Evolutionary conservation across 768 basidiomycete species (phyloP), one percentile per base, ranked within the genome.

Genomic region (Hirschioporus abietinus): DNA sequence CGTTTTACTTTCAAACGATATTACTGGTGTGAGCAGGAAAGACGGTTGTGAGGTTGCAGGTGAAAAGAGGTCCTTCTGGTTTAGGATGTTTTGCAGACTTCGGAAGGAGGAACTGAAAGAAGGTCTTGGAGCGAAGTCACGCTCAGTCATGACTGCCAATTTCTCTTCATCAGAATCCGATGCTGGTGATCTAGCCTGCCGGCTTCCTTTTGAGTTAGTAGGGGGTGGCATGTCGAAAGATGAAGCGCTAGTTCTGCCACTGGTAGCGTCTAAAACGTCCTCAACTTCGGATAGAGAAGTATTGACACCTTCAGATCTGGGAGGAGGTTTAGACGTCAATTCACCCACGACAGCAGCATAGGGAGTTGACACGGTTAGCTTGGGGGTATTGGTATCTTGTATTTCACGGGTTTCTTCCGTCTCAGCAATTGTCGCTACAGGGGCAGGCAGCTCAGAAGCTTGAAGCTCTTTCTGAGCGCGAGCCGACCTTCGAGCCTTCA

Each of bases 51-150:
- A 80, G 70, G 23, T 68, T 72, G 62, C 83, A 77, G 71, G 79
- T 76, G 77, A 68, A 70, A 77, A 79, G 23, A 74, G 60, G 1
- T 66, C 42, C 64, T 15, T 12, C 60, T 74, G 72, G 71, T 73
- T 72, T 27, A 85, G 81, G 65, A 90, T 80, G 66, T 87, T 84
- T 9, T 86, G 84, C 65, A 91, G 75, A 24, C 79, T 71, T 17
- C 83, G 85, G 72, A 87, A 27, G 68, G 69, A 27, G 68, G 69
- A 58, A 72, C 65, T 63, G 71, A 60, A 52, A 26, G 35, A 52
- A 57, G 64, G 64, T 23, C 25, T 26, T 20, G 36, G 24, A 20
- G 20, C 57, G 20, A 52, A 5, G 20, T 52, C 42, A 61, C 25
- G 25, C 20, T 61, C 23, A 12, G 30, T 34, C 23, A 35, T 24